Evolutionary conservation across 441 rosid genomes (phyloP).

Genomic region (Gossypium laxum): DNA sequence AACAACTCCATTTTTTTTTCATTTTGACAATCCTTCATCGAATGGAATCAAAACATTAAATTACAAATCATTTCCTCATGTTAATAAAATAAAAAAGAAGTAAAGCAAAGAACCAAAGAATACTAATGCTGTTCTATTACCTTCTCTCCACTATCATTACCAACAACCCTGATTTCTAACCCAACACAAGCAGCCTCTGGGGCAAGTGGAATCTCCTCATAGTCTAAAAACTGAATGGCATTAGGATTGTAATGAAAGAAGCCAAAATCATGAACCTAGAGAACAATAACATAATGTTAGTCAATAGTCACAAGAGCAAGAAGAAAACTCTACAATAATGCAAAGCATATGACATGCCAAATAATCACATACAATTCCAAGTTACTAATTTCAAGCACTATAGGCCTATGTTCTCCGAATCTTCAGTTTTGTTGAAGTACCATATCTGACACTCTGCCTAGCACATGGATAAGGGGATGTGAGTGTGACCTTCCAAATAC

Average conservation of each 20-base stretch:
- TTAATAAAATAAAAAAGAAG: not conserved
- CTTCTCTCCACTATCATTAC: slow-evolving; percentile 98
- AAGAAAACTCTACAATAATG: not conserved
- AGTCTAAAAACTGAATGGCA: slow-evolving; percentile 63
- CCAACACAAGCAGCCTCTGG: slow-evolving; percentile 95
- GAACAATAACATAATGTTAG: slow-evolving; percentile 23
- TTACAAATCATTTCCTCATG: not conserved
- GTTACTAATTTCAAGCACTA: not conserved
- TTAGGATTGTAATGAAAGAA: slow-evolving; percentile 82
- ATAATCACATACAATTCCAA: not conserved
- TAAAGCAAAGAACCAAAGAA: not conserved
- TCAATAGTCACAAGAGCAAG: not conserved
- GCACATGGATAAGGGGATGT: not conserved
- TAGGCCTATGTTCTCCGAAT: not conserved
- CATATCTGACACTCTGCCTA: not conserved
- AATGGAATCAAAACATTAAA: not conserved
- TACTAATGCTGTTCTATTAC: slow-evolving; percentile 28
- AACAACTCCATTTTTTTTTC: not conserved
- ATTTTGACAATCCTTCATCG: not conserved
- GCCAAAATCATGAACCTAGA: slow-evolving; percentile 97
- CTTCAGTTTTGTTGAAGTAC: not conserved
- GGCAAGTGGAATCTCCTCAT: slow-evolving; percentile 95
- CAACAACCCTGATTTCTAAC: slow-evolving; percentile 92
- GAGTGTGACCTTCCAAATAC: not conserved
- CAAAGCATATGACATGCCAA: not conserved